Evolutionary conservation across 2,329 filamentous ascomycete species (phyloP).

Genomic region (Xylaria sp.): DNA sequence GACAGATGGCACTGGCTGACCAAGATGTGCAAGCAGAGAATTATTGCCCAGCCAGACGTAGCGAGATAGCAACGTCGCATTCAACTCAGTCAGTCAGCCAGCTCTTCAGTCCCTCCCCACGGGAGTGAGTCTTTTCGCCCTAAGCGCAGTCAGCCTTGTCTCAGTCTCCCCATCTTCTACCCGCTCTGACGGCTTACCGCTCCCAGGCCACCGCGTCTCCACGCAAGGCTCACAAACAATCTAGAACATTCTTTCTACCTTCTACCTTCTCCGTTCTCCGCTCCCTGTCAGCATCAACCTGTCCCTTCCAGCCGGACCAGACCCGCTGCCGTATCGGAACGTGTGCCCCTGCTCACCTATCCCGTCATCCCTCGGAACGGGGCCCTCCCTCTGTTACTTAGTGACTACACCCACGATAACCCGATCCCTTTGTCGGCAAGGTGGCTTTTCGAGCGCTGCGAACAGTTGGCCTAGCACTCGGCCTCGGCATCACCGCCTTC

Average conservation of each 20-base stretch:
- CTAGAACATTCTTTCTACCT: constrained; percentile 16
- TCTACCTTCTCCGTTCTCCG: constrained; percentile 2
- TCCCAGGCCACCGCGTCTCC: constrained; percentile 12
- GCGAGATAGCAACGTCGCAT: no score
- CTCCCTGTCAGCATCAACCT: background rate
- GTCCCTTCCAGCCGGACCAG: background rate
- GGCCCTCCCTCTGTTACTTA: constrained; percentile 5
- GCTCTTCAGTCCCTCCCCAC: background rate
- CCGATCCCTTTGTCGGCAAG: constrained; percentile 50
- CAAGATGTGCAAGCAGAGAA: constrained; percentile 15
- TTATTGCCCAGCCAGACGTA: constrained; percentile 5
- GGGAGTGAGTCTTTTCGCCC: background rate
- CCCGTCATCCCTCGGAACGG: background rate
- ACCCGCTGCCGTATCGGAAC: constrained; percentile 3
- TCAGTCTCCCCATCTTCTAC: background rate
- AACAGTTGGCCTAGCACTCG: constrained; percentile 65
- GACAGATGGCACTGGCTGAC: constrained; percentile 15
- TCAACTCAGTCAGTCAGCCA: no score
- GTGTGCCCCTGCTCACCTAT: constrained; percentile 4
- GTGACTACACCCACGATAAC: constrained; percentile 37
- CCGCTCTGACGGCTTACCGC: constrained; percentile 7
- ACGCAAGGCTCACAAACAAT: constrained; percentile 11
- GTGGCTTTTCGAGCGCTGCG: constrained; percentile 68
- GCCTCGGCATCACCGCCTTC: constrained; percentile 68
- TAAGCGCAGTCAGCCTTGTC: constrained; percentile 26